A percentile compares a stretch with the other conserved stretches of the same genome.
These are phyloP conservation scores for Camptophora hylomeconis DNA, from an alignment of 2,329 filamentous ascomycete genomes.

Conservation along the genomic window DNA sequence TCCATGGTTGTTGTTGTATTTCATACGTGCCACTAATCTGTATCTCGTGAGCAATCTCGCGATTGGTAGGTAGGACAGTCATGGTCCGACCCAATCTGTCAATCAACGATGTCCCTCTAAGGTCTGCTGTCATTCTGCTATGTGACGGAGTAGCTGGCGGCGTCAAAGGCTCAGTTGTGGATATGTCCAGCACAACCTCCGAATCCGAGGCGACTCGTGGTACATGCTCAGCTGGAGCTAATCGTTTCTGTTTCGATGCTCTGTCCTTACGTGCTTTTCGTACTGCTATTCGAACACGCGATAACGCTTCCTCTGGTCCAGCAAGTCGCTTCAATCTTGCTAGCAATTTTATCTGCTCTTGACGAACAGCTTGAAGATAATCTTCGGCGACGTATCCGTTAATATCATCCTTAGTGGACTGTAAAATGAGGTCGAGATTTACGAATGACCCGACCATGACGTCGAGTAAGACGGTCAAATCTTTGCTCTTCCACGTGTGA, in stretches of 20 bases:
- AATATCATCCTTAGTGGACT: conserved; percentile 51
- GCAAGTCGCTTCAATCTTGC: conserved; percentile 50
- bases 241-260: conserved; percentile 9
- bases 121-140: no score
- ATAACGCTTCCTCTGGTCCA: conserved; percentile 46
- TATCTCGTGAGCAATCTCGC: conserved; percentile 49
- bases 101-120: conserved; percentile 23
- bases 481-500: conserved; percentile 52
- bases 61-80: conserved; percentile 48
- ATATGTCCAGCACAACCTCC: conserved; percentile 18
- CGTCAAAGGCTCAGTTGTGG: conserved; percentile 11
- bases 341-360: conserved; percentile 51
- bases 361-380: conserved; percentile 51
- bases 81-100: conserved; percentile 39
- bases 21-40: conserved; percentile 51
- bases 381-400: conserved; percentile 49
- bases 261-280: conserved; percentile 34
- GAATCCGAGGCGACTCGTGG: conserved; percentile 14
- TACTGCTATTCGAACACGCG: conserved; percentile 47
- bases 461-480: conserved; percentile 48
- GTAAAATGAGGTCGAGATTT: conserved; percentile 53
- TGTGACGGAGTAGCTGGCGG: conserved; percentile 20
- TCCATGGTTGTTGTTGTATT: conserved; percentile 39
- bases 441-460: conserved; percentile 56
- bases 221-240: conserved; percentile 8